phyloP scores from a whole-genome alignment of 2,329 filamentous ascomycete genomes.

The Beauveria brongniartii region DNA sequence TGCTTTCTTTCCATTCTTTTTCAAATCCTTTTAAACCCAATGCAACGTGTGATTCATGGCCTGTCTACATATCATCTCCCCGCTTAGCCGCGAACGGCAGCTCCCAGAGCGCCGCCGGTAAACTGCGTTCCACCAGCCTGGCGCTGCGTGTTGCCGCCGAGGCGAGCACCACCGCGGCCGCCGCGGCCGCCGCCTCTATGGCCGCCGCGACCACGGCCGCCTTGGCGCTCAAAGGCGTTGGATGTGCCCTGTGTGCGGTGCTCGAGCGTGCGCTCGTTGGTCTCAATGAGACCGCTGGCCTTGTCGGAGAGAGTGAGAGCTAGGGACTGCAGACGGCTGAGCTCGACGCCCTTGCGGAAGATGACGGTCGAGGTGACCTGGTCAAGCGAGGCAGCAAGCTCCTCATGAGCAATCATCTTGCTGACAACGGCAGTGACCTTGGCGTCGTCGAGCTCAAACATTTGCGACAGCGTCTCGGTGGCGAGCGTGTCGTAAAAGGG shows the following conservation, averaged over 20 bases:
- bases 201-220: slow-evolving; percentile 65
- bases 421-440: slow-evolving; percentile 94
- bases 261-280: slow-evolving; percentile 94
- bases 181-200: slow-evolving; percentile 53
- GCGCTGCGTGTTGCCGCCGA: slow-evolving; percentile 51
- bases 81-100: slow-evolving; percentile 51
- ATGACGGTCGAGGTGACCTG: slow-evolving; percentile 96
- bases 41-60: slow-evolving; percentile 10
- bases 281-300: slow-evolving; percentile 90
- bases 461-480: slow-evolving; percentile 72
- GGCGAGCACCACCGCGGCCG: slow-evolving; percentile 52
- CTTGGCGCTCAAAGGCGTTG: slow-evolving; percentile 91
- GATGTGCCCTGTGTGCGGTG: slow-evolving; percentile 93
- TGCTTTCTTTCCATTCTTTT: slow-evolving; percentile 7
- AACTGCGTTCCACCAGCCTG: slow-evolving; percentile 70
- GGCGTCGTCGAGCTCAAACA: slow-evolving; percentile 89
- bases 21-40: slow-evolving; percentile 1
- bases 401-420: slow-evolving; percentile 99
- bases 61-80: not conserved
- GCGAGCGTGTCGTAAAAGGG: slow-evolving; percentile 98
- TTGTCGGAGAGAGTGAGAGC: slow-evolving; percentile 93
- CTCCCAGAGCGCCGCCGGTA: slow-evolving; percentile 71
- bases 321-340: slow-evolving; percentile 90
- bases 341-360: slow-evolving; percentile 98
- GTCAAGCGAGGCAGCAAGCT: slow-evolving; percentile 90